A percentile compares a stretch with the other conserved stretches of the same genome.
Evolutionary conservation across 129 eudicot genomes (phyloP).

Genomic region (Flaveria trinervia): DNA sequence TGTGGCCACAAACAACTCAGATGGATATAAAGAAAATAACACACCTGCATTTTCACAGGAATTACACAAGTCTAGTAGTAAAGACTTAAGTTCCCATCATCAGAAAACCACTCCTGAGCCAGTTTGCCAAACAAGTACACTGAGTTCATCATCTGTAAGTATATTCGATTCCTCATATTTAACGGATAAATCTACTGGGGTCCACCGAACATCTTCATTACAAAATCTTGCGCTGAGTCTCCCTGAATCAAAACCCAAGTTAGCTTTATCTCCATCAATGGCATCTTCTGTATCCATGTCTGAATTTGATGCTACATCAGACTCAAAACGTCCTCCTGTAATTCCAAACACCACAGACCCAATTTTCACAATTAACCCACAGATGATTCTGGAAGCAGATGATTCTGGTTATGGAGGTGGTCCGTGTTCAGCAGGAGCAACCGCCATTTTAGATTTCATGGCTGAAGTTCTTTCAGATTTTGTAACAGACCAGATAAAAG

Average conservation of each 20-base stretch:
- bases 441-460: slow-evolving; percentile 84
- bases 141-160: slow-evolving; percentile 53
- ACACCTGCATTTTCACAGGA: slow-evolving; percentile 35
- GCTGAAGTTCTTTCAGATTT: slow-evolving; percentile 93
- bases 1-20: slow-evolving; percentile 27
- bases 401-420: slow-evolving; percentile 99
- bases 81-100: slow-evolving; percentile 42
- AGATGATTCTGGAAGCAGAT: slow-evolving; percentile 74
- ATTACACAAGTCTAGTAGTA: slow-evolving; percentile 36
- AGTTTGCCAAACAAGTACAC: slow-evolving; percentile 45
- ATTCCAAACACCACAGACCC: slow-evolving; percentile 44
- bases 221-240: slow-evolving; percentile 57
- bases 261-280: slow-evolving; percentile 57
- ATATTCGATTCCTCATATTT: slow-evolving; percentile 54
- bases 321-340: slow-evolving; percentile 49
- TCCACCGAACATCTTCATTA: slow-evolving; percentile 50
- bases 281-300: slow-evolving; percentile 52
- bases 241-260: slow-evolving; percentile 50
- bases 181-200: slow-evolving; percentile 60
- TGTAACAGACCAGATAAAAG: slow-evolving; percentile 88
- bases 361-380: slow-evolving; percentile 52
- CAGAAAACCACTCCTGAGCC: slow-evolving; percentile 41
- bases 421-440: slow-evolving; percentile 96
- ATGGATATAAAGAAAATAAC: slow-evolving; percentile 38
- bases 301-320: slow-evolving; percentile 56